Evolutionary conservation across 768 basidiomycete genomes (phyloP).

Genomic region (Psilocybe cubensis): DNA sequence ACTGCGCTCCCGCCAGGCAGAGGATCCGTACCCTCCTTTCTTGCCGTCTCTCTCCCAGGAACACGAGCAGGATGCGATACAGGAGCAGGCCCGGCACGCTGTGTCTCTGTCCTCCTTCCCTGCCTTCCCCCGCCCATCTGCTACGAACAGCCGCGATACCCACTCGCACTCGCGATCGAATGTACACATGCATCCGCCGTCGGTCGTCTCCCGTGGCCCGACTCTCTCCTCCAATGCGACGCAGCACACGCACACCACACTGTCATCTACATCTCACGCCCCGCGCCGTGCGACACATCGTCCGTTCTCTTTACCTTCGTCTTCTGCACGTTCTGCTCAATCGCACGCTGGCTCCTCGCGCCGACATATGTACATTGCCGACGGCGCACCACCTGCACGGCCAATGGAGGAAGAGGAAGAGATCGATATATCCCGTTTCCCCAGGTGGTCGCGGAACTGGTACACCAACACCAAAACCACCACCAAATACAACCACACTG

Average conservation of each 20-base stretch:
- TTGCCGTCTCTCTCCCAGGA: conserved; percentile 22
- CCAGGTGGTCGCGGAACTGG: conserved; percentile 67
- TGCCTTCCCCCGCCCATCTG: background rate
- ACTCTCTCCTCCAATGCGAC: conserved; percentile 43
- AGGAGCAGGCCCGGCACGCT: background rate
- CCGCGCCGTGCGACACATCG: conserved; percentile 26
- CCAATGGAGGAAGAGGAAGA: too few species aligned
- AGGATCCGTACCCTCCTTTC: conserved; percentile 37
- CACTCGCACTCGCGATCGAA: too few species aligned
- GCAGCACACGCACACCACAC: too few species aligned
- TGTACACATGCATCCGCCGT: conserved; percentile 35
- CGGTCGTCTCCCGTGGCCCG: conserved; percentile 45
- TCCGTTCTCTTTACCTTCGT: conserved; percentile 54
- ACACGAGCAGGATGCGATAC: background rate
- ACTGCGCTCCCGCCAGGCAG: conserved; percentile 40
- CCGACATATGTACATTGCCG: conserved; percentile 17
- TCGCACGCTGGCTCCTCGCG: conserved; percentile 24
- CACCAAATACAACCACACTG: background rate
- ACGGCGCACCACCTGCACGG: conserved; percentile 24
- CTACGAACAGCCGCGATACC: conserved; percentile 26
- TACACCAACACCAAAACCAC: conserved; percentile 36
- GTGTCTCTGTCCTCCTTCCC: background rate
- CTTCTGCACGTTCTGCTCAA: conserved; percentile 28
- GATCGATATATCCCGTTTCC: conserved; percentile 65
- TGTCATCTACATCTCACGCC: conserved; percentile 10